phyloP scores from a whole-genome alignment of 495 filamentous ascomycete genomes.

The Xylaria cubensis region DNA sequence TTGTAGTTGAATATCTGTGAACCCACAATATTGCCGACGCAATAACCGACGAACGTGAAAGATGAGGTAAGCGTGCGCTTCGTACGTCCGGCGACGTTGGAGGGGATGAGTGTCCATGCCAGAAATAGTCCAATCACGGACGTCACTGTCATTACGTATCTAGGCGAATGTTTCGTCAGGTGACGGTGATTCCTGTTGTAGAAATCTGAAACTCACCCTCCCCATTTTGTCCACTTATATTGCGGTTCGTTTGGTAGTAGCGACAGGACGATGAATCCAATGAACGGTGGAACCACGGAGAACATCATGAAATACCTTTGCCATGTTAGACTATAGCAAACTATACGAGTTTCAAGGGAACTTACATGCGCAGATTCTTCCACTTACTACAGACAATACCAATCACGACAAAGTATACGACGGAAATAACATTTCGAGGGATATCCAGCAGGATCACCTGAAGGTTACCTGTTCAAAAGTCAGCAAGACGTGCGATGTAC shows the following conservation, averaged over 20 bases:
- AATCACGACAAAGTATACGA: conserved; percentile 40
- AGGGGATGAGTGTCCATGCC: conserved; percentile 43
- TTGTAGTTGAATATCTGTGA: conserved; percentile 62
- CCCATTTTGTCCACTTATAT: conserved; percentile 42
- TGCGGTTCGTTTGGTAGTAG: conserved; percentile 40
- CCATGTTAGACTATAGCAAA: background rate
- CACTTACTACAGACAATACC: conserved; percentile 36
- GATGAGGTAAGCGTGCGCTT: conserved; percentile 45
- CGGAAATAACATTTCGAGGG: conserved; percentile 36
- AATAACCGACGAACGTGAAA: conserved; percentile 54
- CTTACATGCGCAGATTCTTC: conserved; percentile 43
- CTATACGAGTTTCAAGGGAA: background rate
- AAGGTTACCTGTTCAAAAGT: conserved; percentile 31
- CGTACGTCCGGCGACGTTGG: conserved; percentile 42
- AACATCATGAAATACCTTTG: conserved; percentile 43
- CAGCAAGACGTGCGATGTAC: background rate
- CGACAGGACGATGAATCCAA: conserved; percentile 40
- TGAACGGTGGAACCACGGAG: conserved; percentile 39
- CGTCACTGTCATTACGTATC: conserved; percentile 41
- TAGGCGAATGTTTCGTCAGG: background rate
- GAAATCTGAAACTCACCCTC: conserved; percentile 32
- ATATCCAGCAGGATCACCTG: conserved; percentile 42
- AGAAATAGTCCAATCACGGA: conserved; percentile 36
- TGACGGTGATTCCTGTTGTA: background rate
- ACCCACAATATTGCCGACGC: conserved; percentile 64